These are phyloP conservation scores for Pseudogymnoascus sp. DNA, from an alignment of 2,329 filamentous ascomycete species.

Conservation along the genomic window DNA sequence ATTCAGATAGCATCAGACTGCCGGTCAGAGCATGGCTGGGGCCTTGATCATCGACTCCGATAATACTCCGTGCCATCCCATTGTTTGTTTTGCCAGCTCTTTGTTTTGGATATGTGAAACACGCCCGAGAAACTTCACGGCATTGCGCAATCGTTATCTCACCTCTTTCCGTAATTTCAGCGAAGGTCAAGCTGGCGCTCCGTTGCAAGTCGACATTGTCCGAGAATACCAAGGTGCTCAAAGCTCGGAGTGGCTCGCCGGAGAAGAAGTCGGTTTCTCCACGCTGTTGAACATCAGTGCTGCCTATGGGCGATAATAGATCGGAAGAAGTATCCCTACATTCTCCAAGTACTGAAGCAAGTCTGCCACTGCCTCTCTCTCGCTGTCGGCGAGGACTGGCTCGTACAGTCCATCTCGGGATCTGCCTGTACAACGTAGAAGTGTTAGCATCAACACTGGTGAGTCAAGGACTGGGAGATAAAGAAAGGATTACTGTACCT, in stretches of 20 bases:
- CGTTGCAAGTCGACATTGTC: slow-evolving; percentile 97
- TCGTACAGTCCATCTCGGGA: slow-evolving; percentile 77
- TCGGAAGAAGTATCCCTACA: slow-evolving; percentile 39
- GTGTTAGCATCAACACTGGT: slow-evolving; percentile 19
- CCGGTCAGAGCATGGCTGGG: slow-evolving; percentile 16
- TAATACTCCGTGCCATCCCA: not conserved
- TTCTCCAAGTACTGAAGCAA: slow-evolving; percentile 94
- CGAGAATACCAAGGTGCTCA: slow-evolving; percentile 95
- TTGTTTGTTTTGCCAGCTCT: not conserved
- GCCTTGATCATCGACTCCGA: not conserved
- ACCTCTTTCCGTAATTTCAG: slow-evolving; percentile 98
- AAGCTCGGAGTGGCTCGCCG: slow-evolving; percentile 83
- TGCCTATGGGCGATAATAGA: not conserved
- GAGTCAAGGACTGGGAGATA: slow-evolving; percentile 13
- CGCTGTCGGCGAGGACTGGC: slow-evolving; percentile 84
- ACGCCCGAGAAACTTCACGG: not conserved
- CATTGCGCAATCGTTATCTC: slow-evolving; percentile 27
- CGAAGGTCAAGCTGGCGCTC: slow-evolving; percentile 95
- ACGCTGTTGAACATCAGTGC: slow-evolving; percentile 42
- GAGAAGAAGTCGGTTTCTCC: slow-evolving; percentile 98
- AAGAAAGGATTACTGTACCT: slow-evolving; percentile 30
- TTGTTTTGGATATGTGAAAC: not conserved
- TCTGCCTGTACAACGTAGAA: slow-evolving; percentile 46
- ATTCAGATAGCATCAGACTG: not conserved
- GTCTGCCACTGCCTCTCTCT: slow-evolving; percentile 93